Percentiles rank a stretch among this genome's conserved stretches.
phyloP scores from a whole-genome alignment of 2,329 filamentous ascomycete species.

The Fusarium subtropicale region DNA sequence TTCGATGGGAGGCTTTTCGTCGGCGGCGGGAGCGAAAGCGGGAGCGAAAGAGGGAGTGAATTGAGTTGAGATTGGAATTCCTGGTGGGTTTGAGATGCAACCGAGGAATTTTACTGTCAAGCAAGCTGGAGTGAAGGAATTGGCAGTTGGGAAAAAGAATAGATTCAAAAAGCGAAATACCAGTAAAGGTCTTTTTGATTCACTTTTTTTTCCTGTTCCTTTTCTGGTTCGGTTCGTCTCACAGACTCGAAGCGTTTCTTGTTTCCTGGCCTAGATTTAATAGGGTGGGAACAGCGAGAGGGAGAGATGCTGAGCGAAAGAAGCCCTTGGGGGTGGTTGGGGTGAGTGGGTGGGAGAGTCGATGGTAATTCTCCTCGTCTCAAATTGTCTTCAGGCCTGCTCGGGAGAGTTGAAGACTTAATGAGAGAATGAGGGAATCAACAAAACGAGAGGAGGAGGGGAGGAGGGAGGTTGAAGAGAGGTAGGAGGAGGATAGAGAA shows the following conservation, averaged over 20 bases:
- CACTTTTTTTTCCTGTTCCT: conserved; percentile 46
- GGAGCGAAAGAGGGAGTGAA: conserved; percentile 39
- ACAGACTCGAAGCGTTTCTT: conserved; percentile 39
- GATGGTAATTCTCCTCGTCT: conserved; percentile 52
- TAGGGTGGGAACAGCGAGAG: conserved; percentile 38
- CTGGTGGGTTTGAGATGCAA: conserved; percentile 49
- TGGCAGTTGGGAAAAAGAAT: conserved; percentile 32
- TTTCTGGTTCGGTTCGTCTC: conserved; percentile 42
- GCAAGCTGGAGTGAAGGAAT: conserved; percentile 35
- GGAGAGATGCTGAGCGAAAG: conserved; percentile 23
- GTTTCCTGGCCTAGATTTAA: conserved; percentile 45
- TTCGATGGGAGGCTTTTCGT: conserved; percentile 42
- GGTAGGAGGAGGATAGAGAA: conserved; percentile 66
- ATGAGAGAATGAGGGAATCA: conserved; percentile 64
- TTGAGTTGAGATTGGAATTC: conserved; percentile 52
- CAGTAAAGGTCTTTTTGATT: conserved; percentile 55
- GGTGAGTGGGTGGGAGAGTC: conserved; percentile 37
- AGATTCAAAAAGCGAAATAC: conserved; percentile 53
- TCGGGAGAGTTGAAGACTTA: conserved; percentile 61
- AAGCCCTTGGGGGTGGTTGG: conserved; percentile 17
- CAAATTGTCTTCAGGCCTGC: conserved; percentile 52
- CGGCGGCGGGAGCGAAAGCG: conserved; percentile 33
- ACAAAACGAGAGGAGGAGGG: conserved; percentile 56
- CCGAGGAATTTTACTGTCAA: conserved; percentile 56
- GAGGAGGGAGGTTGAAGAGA: conserved; percentile 57